A percentile compares a stretch with the other conserved stretches of the same genome.
Conservation (phyloP, 2,329 filamentous ascomycete species). For the Purpureocillium takamizusanense region DNA sequence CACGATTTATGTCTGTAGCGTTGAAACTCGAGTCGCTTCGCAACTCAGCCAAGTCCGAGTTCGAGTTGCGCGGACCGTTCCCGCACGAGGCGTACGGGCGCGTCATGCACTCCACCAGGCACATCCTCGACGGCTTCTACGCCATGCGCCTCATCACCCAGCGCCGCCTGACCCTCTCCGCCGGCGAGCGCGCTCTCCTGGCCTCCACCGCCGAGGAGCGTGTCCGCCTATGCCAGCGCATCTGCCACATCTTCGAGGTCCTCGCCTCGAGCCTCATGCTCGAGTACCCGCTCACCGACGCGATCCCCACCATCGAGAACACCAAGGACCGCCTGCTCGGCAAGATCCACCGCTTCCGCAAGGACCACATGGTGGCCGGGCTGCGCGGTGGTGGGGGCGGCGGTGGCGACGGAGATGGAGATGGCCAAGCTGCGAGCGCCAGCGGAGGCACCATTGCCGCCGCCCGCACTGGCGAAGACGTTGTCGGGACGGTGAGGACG, state of each 20-base stretch:
- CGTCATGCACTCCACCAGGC: constrained; percentile 71
- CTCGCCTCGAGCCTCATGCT: constrained; percentile 89
- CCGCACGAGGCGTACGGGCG: constrained; percentile 62
- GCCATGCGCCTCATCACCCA: constrained; percentile 90
- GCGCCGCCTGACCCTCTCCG: constrained; percentile 65
- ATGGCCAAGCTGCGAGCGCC: too few relatives aligned
- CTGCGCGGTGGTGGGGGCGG: constrained; percentile 6
- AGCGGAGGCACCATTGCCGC: too few relatives aligned
- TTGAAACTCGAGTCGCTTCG: constrained; percentile 67
- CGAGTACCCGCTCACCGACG: constrained; percentile 86
- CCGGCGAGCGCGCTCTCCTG: constrained; percentile 74
- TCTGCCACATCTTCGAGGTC: constrained; percentile 81
- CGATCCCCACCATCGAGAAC: constrained; percentile 72
- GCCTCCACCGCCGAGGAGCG: constrained; percentile 73
- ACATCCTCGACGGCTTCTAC: constrained; percentile 88
- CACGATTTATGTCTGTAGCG: constrained; percentile 21
- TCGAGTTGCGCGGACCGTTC: constrained; percentile 82
- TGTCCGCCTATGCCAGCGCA: constrained; percentile 71
- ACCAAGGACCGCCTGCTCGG: constrained; percentile 75
- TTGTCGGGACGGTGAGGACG: constrained; percentile 10
- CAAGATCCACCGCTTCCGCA: constrained; percentile 80
- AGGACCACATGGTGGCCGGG: constrained; percentile 43
- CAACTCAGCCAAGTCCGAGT: constrained; percentile 69
- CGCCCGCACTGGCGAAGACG: constrained; percentile 10
- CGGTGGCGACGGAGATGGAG: too few relatives aligned